Evolutionary conservation across 257 asterid genomes (phyloP), one percentile per base, ranked within the genome.

Genomic region (Solanum stenotomum): DNA sequence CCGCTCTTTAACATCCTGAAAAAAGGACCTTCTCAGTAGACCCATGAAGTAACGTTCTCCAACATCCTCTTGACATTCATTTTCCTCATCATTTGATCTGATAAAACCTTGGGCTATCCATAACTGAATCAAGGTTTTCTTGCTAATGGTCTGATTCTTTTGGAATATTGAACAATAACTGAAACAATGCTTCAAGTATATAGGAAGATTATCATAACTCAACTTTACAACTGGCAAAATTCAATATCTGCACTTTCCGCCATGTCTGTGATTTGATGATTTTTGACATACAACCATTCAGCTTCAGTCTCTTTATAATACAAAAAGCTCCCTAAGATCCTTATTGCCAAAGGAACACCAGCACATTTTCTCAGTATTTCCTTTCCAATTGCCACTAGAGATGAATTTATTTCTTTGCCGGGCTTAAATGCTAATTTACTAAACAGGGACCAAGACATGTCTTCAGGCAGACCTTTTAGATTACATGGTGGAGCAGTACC

Each of bases 41-140:
- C 87, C 91, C 61, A 79, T 86, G 46, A 81, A 20, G 65, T 49
- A 86, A 38, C 29, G 78, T 40, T 38, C 44, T 27, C 88, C 89
- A 12, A 42, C 75, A 38, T 87, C 89, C 74, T 89, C 88, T 68
- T 87, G 77, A 31, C 40, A 56, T 46, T 61, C 71, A 22, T 87
- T 71, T 15, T 38, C 72, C 74, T 29, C 38, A 5, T 75, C 52
- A 18, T 31, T 25, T 46, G 63, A 42, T 29, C 46, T 46, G 25
- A 89, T 83, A 65, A 27, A 89, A 15, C 87, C 87, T 76, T 87
- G 91, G 22, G 91, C 88, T 76, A 87, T 75, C 91, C 91, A 87
- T 12, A 84, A 61, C 31, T 84, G 72, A 49, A 89, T 77, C 68
- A 87, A 83, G 61, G 20, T 87, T 89, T 16, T 42, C 12, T 42